phyloP scores from a whole-genome alignment of 2,329 filamentous ascomycete species.

The Cladophialophora exuberans region DNA sequence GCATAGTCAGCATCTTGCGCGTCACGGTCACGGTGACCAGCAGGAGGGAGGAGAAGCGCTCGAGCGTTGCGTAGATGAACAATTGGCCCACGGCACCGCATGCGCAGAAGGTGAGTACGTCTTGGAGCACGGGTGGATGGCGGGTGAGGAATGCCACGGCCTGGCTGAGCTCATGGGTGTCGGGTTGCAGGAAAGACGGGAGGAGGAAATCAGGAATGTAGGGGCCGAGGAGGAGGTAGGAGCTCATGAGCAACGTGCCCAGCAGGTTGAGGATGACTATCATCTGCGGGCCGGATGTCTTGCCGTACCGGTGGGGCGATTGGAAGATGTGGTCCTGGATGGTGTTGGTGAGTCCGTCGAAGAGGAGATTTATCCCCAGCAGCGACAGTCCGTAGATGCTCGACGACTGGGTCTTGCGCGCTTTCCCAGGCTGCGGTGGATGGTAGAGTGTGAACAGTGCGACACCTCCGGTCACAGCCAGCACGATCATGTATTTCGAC shows the following conservation, averaged over 20 bases:
- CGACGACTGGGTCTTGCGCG: constrained; percentile 49
- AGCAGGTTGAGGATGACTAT: constrained; percentile 98
- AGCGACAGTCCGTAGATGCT: constrained; percentile 76
- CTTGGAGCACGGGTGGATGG: constrained; percentile 80
- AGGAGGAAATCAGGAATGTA: constrained; percentile 74
- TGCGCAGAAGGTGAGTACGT: constrained; percentile 85
- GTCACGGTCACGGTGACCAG: constrained; percentile 97
- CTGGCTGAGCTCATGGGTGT: constrained; percentile 75
- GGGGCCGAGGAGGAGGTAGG: constrained; percentile 77
- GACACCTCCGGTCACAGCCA: constrained; percentile 87
- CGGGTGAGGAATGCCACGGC: constrained; percentile 78
- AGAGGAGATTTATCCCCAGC: constrained; percentile 84
- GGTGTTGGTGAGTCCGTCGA: constrained; percentile 94
- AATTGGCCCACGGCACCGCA: constrained; percentile 94
- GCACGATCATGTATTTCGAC: constrained; percentile 95
- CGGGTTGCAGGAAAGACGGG: constrained; percentile 63
- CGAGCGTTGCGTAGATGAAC: constrained; percentile 96
- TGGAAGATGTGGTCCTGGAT: constrained; percentile 94
- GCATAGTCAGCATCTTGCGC: constrained; percentile 99
- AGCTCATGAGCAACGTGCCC: constrained; percentile 73
- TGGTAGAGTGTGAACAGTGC: constrained; percentile 92
- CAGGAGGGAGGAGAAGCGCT: constrained; percentile 86
- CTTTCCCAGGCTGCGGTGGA: constrained; percentile 60
- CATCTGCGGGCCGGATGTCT: constrained; percentile 94
- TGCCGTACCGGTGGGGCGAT: constrained; percentile 64